These are phyloP conservation scores for Aspergillus saccharolyticus DNA, from an alignment of 495 filamentous ascomycete species.

Conservation along the genomic window DNA sequence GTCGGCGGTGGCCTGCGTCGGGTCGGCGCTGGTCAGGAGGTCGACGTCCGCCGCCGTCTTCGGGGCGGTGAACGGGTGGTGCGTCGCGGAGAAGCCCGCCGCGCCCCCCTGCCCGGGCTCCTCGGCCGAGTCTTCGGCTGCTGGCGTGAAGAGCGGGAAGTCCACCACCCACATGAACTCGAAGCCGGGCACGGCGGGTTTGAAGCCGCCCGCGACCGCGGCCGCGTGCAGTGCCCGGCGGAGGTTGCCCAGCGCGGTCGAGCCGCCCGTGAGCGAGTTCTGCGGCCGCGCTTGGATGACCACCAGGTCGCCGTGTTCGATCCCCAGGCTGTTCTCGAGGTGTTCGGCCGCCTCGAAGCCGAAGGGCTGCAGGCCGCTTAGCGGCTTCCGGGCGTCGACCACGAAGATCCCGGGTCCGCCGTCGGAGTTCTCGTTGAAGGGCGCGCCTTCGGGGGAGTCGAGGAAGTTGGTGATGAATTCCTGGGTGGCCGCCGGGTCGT, in stretches of 20 bases:
- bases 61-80: conserved; percentile 95
- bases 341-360: conserved; percentile 67
- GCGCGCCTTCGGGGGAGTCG: conserved; percentile 54
- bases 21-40: conserved; percentile 59
- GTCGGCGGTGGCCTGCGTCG: conserved; percentile 66
- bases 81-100: conserved; percentile 79
- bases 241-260: conserved; percentile 73
- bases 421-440: conserved; percentile 59
- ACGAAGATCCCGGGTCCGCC: conserved; percentile 75
- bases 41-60: conserved; percentile 67
- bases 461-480: conserved; percentile 66
- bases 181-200: conserved; percentile 52
- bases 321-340: conserved; percentile 46
- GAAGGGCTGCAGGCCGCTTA: conserved; percentile 67
- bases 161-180: conserved; percentile 77
- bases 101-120: conserved; percentile 80
- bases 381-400: conserved; percentile 61
- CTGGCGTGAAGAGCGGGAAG: conserved; percentile 85
- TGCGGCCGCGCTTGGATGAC: conserved; percentile 72
- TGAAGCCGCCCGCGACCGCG: conserved; percentile 54
- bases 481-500: conserved; percentile 44
- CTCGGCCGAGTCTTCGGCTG: conserved; percentile 38
- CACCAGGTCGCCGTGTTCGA: conserved; percentile 68
- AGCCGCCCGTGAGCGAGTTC: conserved; percentile 55
- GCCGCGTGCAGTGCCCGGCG: conserved; percentile 64